These are phyloP conservation scores for Cladorrhinum sp. DNA, from an alignment of 2,329 filamentous ascomycete genomes.

Conservation along the genomic window DNA sequence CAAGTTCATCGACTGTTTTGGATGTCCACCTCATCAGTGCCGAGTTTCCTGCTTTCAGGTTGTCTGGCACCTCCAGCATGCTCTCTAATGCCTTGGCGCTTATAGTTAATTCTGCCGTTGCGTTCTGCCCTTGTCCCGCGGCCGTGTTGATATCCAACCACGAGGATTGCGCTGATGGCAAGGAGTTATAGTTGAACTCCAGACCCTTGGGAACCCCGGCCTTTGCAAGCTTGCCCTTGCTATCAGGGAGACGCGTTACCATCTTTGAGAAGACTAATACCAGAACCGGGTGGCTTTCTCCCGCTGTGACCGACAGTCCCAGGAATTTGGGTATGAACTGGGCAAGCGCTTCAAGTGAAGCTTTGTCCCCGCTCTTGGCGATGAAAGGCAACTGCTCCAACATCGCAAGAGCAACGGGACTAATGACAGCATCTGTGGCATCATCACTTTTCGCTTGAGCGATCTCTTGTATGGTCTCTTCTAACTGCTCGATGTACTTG, in stretches of 20 bases:
- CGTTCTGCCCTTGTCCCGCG: neutral
- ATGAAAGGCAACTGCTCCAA: conserved; percentile 76
- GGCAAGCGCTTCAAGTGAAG: conserved; percentile 47
- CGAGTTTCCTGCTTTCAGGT: conserved; percentile 48
- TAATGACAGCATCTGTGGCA: conserved; percentile 43
- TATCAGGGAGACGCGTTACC: conserved; percentile 35
- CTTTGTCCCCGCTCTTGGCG: conserved; percentile 47
- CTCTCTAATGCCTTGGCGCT: conserved; percentile 47
- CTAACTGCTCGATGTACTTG: conserved; percentile 74
- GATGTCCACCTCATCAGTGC: conserved; percentile 64
- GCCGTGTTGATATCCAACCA: neutral
- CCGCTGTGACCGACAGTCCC: conserved; percentile 49
- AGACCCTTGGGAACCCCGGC: conserved; percentile 16
- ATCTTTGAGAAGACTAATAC: conserved; percentile 44
- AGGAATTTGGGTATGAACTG: conserved; percentile 59
- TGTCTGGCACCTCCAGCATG: conserved; percentile 49
- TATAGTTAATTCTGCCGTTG: conserved; percentile 22
- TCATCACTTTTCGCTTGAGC: conserved; percentile 32
- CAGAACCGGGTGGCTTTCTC: conserved; percentile 48
- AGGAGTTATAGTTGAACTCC: conserved; percentile 15
- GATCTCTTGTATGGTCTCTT: conserved; percentile 45
- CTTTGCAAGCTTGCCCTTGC: conserved; percentile 27
- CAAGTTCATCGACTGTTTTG: conserved; percentile 73
- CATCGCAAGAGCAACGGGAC: conserved; percentile 66
- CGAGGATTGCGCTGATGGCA: conserved; percentile 1